Conservation (phyloP, 441 rosid genomes). For the Gossypium schwendimanii region DNA sequence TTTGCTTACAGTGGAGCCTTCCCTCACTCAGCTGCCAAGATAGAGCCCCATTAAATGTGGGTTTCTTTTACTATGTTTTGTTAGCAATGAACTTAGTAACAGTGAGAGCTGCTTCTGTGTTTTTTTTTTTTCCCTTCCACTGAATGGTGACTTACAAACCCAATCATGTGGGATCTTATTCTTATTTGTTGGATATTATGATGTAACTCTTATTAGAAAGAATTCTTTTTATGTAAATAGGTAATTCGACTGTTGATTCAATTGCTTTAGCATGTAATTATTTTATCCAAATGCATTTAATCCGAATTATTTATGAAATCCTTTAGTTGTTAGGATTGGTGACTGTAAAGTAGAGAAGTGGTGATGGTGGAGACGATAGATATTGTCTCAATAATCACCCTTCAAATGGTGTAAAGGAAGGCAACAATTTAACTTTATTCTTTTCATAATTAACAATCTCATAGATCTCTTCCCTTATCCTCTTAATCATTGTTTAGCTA, state of each 20-base stretch:
- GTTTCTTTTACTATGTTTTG: not conserved
- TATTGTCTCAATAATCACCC: not conserved
- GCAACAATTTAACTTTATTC: constrained; percentile 11
- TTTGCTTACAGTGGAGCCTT: constrained; percentile 36
- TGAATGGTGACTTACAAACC: not conserved
- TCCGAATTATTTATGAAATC: no score
- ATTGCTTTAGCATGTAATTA: not conserved
- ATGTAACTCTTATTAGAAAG: not conserved
- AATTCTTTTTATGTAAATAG: not conserved
- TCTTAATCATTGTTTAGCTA: constrained; percentile 18
- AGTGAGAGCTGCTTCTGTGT: not conserved
- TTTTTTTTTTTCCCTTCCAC: not conserved
- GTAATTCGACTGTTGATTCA: not conserved
- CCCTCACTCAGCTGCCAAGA: constrained; percentile 20
- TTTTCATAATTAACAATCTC: constrained; percentile 11
- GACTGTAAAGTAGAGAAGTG: not conserved
- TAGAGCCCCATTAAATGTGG: constrained; percentile 27
- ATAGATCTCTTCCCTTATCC: constrained; percentile 10
- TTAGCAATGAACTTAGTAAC: not conserved
- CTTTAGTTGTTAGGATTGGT: no score
- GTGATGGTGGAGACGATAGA: not conserved
- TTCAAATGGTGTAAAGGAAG: not conserved
- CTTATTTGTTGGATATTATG: not conserved
- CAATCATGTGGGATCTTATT: not conserved
- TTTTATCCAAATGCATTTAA: not conserved